These are phyloP conservation scores for Rhodosporidiobolus odoratus DNA, from an alignment of 768 basidiomycete genomes.

Conservation along the genomic window DNA sequence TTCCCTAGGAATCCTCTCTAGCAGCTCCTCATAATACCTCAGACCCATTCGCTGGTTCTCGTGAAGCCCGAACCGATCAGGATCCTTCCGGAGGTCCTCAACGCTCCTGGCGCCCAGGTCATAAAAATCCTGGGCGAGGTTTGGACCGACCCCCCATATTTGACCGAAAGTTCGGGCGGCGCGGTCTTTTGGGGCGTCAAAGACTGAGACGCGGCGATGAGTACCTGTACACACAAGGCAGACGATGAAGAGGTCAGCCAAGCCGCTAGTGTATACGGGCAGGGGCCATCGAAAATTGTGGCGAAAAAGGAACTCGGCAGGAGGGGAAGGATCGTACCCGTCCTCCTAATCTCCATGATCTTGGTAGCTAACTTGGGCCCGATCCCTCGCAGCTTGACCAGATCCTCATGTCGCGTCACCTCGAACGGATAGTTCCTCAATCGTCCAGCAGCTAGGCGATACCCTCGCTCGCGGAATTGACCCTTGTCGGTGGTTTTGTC, in stretches of 20 bases:
- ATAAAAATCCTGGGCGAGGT: background rate
- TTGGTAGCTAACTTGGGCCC: slow-evolving; percentile 9
- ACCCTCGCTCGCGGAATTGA: slow-evolving; percentile 11
- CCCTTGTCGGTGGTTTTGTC: background rate
- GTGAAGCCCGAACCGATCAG: background rate
- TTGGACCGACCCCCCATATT: slow-evolving; percentile 13
- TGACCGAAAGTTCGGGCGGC: background rate
- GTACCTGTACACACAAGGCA: background rate
- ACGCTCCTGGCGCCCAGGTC: background rate
- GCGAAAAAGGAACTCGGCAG: background rate
- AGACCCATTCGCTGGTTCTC: slow-evolving; percentile 42
- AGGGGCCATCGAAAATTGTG: no score
- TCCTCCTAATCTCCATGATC: slow-evolving; percentile 16
- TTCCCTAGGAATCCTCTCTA: slow-evolving; percentile 46
- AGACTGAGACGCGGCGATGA: background rate
- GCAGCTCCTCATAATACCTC: slow-evolving; percentile 46
- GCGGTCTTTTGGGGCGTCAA: background rate
- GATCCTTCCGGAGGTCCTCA: slow-evolving; percentile 3
- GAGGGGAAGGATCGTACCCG: background rate
- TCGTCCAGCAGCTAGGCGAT: background rate
- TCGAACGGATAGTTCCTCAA: background rate
- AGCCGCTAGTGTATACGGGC: background rate
- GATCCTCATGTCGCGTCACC: background rate
- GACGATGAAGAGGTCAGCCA: background rate
- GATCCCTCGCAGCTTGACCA: slow-evolving; percentile 4